Conservation (phyloP, 2,329 filamentous ascomycete species). For the Fusarium sp. region DNA sequence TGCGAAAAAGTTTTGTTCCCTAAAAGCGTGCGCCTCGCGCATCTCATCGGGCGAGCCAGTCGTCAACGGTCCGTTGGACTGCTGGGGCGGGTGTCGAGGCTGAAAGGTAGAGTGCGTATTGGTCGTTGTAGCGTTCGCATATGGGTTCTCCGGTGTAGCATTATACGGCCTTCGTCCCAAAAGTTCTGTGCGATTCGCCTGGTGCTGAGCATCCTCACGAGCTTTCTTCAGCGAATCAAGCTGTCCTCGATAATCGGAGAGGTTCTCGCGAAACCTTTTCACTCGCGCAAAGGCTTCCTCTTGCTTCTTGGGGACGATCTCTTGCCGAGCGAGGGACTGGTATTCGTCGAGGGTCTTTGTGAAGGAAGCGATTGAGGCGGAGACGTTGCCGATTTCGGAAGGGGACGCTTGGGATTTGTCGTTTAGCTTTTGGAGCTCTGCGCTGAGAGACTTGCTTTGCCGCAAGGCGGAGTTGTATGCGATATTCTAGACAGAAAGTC, state of each 20-base stretch:
- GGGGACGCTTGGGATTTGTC: conserved; percentile 72
- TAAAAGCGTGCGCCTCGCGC: conserved; percentile 84
- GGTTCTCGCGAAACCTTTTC: conserved; percentile 85
- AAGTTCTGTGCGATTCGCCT: conserved; percentile 79
- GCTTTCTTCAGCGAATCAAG: conserved; percentile 82
- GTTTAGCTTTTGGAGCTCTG: conserved; percentile 79
- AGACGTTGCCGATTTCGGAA: conserved; percentile 73
- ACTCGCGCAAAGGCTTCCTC: conserved; percentile 89
- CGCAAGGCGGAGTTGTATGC: conserved; percentile 88
- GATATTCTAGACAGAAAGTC: conserved; percentile 69
- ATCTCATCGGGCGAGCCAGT: conserved; percentile 70
- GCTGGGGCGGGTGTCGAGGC: conserved; percentile 58
- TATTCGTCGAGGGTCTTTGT: conserved; percentile 94
- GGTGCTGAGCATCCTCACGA: conserved; percentile 78
- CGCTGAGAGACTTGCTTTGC: conserved; percentile 83
- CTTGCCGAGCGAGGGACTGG: conserved; percentile 83
- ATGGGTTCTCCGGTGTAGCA: conserved; percentile 92
- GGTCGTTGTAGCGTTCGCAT: conserved; percentile 69
- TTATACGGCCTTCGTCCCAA: conserved; percentile 84
- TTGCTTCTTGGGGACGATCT: conserved; percentile 90
- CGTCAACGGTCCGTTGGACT: conserved; percentile 48
- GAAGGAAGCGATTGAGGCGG: conserved; percentile 83
- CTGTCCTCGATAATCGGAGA: conserved; percentile 81
- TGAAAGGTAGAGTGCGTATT: conserved; percentile 54
- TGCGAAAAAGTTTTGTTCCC: conserved; percentile 89